Percentiles rank a stretch among this genome's conserved stretches.
These are phyloP conservation scores for Arctostaphylos glauca DNA, from an alignment of 148 eudicot species.

Conservation along the genomic window DNA sequence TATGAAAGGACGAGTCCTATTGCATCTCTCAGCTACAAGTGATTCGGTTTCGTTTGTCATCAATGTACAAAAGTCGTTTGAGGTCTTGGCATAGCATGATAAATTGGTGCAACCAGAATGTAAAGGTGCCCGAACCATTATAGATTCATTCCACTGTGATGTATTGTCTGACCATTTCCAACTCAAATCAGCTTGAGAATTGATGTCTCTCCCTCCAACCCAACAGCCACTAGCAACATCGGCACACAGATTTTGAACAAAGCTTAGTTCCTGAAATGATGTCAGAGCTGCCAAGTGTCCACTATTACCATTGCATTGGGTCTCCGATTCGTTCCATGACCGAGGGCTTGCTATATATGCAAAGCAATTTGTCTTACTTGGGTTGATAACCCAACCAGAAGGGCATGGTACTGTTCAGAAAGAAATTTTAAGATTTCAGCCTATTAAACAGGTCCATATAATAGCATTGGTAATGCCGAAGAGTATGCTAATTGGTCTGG, in stretches of 20 bases:
- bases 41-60: constrained; percentile 34
- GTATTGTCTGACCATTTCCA: constrained; percentile 73
- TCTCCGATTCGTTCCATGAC: constrained; percentile 68
- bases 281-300: constrained; percentile 61
- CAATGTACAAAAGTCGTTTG: constrained; percentile 44
- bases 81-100: constrained; percentile 36
- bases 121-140: constrained; percentile 25
- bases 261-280: constrained; percentile 50
- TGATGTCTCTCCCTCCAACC: constrained; percentile 66
- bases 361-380: constrained; percentile 49
- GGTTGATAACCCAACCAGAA: constrained; percentile 47
- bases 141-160: constrained; percentile 45
- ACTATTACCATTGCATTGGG: constrained; percentile 37
- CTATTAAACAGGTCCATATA: not conserved
- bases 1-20: constrained; percentile 46
- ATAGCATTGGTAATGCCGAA: not conserved
- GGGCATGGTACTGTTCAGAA: constrained; percentile 46
- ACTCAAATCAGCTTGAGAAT: constrained; percentile 22
- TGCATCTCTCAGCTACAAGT: constrained; percentile 53
- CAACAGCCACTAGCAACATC: constrained; percentile 59
- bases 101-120: constrained; percentile 40
- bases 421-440: constrained; percentile 10
- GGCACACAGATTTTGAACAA: constrained; percentile 50
- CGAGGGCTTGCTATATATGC: constrained; percentile 24
- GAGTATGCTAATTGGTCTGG: not conserved